Base-by-base conservation (phyloP, 2,329 filamentous ascomycete species). In the Fusarium albidum region DNA sequence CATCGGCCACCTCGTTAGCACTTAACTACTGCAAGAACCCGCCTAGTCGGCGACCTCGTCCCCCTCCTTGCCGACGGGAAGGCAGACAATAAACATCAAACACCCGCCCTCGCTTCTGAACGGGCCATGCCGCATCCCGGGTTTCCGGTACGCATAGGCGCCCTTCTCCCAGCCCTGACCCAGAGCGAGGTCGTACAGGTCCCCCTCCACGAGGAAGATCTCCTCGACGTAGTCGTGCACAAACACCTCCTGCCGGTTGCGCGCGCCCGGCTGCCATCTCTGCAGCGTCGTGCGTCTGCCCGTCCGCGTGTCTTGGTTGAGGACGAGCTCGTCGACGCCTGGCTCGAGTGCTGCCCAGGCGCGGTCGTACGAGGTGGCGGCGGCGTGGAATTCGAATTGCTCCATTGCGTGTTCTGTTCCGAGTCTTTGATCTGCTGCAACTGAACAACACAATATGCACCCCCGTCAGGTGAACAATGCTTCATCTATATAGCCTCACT, bases 71-170 rank as follows among this genome's bases (percentile, higher is more conserved):
- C 47, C 41, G 11, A 67, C 55, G 14, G 56, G 60, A 27, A 68
- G 61, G 41, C 58, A 61, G 6, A 64, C 44, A 49, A 71, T 66
- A 47, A 63, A 63, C 52, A 63, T 72, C 50, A 76, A 61, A 53
- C 73, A 77, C 5, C 73, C 73, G 6, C 65, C 41, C 27, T 67
- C 60, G 21, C 68, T 71, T 47, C 54, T 59, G 51, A 74, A 75
- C 11, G 72, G 74, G 1, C 74, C 74, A 65, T 75, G 72, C 52
- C 71, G 57, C 73, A 74, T 76, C 9, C 72, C 73, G 12, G 73
- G 72, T 41, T 71, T 67, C 15, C 73, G 68, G 57, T 75, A 76
- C 12, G 73, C 74, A 67, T 75, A 76, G 5, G 70, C 66, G 31
- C 73, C 73, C 40, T 68, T 66, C 11, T 66, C 52, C 69, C 69